These are phyloP conservation scores for Kodamaea sp. DNA, from an alignment of 1,139 yeast genomes.

Conservation along the genomic window DNA sequence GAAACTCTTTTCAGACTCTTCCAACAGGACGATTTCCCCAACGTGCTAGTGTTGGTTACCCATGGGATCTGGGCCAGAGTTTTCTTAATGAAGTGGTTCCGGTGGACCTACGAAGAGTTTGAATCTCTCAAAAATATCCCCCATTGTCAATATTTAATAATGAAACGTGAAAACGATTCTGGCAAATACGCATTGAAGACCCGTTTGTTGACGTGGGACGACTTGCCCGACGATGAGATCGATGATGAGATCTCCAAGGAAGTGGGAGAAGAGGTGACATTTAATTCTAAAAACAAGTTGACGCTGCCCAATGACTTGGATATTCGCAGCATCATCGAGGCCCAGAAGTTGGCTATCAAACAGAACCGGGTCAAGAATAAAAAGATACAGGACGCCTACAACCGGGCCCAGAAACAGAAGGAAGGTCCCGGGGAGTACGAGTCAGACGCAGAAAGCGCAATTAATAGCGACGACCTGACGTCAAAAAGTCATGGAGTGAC, in stretches of 20 bases:
- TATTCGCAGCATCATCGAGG: slow-evolving; percentile 41
- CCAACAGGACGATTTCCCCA: slow-evolving; percentile 63
- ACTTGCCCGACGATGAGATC: slow-evolving; percentile 44
- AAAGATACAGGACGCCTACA: slow-evolving; percentile 36
- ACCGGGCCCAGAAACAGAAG: slow-evolving; percentile 10
- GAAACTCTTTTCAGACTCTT: slow-evolving; percentile 84
- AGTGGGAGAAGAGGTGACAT: slow-evolving; percentile 43
- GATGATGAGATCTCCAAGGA: slow-evolving; percentile 43
- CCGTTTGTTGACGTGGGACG: slow-evolving; percentile 61
- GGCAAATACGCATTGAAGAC: slow-evolving; percentile 51
- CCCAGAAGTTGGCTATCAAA: slow-evolving; percentile 47
- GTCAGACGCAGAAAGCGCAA: neutral
- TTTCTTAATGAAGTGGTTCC: slow-evolving; percentile 87
- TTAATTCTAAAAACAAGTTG: slow-evolving; percentile 39
- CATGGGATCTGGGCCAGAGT: slow-evolving; percentile 96
- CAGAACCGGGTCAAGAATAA: slow-evolving; percentile 39
- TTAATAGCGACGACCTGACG: neutral
- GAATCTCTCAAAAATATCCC: slow-evolving; percentile 80
- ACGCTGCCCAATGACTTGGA: slow-evolving; percentile 43
- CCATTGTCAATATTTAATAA: slow-evolving; percentile 77
- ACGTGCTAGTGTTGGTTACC: slow-evolving; percentile 77
- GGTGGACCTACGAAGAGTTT: slow-evolving; percentile 89
- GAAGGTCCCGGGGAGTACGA: neutral
- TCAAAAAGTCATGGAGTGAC: too few relatives aligned
- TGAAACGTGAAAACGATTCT: slow-evolving; percentile 57